phyloP scores from a whole-genome alignment of 768 basidiomycete species.

The Psilocybe cyanescens region DNA sequence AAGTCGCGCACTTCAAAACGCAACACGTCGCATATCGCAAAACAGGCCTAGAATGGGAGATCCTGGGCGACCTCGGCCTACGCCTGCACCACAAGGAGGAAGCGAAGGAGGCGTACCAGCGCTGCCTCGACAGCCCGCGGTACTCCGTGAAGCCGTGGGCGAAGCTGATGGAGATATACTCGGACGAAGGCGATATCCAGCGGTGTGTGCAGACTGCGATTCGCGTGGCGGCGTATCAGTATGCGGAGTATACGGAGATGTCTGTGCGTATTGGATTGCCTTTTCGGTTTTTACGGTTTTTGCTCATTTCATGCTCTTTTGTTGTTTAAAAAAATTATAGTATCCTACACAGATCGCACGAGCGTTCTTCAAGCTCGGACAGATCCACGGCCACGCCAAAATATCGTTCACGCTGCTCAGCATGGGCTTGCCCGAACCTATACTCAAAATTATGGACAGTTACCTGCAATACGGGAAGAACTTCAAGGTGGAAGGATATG shows the following conservation, averaged over 20 bases:
- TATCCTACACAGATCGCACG: slow-evolving; percentile 92
- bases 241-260: slow-evolving; percentile 88
- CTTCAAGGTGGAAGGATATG: slow-evolving; percentile 88
- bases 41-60: slow-evolving; percentile 98
- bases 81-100: slow-evolving; percentile 98
- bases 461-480: slow-evolving; percentile 86
- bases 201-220: slow-evolving; percentile 91
- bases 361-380: slow-evolving; percentile 91
- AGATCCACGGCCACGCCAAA: slow-evolving; percentile 92
- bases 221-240: slow-evolving; percentile 90
- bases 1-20: slow-evolving; percentile 98
- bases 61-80: slow-evolving; percentile 90
- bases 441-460: slow-evolving; percentile 91
- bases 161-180: slow-evolving; percentile 93
- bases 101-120: slow-evolving; percentile 96
- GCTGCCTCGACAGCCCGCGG: slow-evolving; percentile 84
- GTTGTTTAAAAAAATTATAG: slow-evolving; percentile 35
- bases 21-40: slow-evolving; percentile 98
- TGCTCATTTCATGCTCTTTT: slow-evolving; percentile 8
- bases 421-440: slow-evolving; percentile 90
- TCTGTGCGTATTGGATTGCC: slow-evolving; percentile 53
- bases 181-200: slow-evolving; percentile 95
- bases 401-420: slow-evolving; percentile 92
- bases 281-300: slow-evolving; percentile 2
- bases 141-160: slow-evolving; percentile 94